phyloP scores from a whole-genome alignment of 202 grass and related monocot species.

The Schoenoplectus triqueter region DNA sequence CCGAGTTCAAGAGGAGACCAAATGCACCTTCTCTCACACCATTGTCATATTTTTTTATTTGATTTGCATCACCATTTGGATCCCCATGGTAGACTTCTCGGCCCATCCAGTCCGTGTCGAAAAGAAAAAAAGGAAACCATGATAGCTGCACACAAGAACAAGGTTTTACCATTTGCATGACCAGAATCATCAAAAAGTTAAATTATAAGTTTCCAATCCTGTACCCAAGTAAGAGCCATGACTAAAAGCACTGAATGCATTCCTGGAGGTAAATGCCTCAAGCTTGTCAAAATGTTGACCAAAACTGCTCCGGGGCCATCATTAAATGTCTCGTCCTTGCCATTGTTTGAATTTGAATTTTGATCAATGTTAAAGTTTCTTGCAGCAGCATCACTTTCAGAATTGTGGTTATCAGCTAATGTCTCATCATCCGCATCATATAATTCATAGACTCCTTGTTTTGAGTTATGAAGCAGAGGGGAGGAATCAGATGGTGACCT shows the following conservation, averaged over 20 bases:
- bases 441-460: conserved; percentile 50
- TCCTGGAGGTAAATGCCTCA: conserved; percentile 90
- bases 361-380: conserved; percentile 27
- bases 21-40: conserved; percentile 99
- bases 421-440: conserved; percentile 50
- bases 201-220: conserved; percentile 14
- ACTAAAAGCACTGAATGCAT: conserved; percentile 97
- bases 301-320: conserved; percentile 92
- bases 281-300: conserved; percentile 94
- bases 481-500: conserved; percentile 72
- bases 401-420: conserved; percentile 46
- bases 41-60: conserved; percentile 67
- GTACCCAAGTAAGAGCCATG: conserved; percentile 98
- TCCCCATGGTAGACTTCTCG: conserved; percentile 95
- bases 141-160: conserved; percentile 62
- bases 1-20: conserved; percentile 99
- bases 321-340: conserved; percentile 59
- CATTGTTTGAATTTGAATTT: conserved; percentile 45
- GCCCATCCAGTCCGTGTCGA: conserved; percentile 99
- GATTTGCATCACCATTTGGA: conserved; percentile 74
- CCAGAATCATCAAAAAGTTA: not conserved
- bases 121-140: conserved; percentile 99
- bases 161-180: conserved; percentile 29
- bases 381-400: conserved; percentile 41
- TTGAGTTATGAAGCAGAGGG: conserved; percentile 73